Base-by-base conservation (phyloP, 805 yeast species). In the Cyberlindnera euphorbiiphila region DNA sequence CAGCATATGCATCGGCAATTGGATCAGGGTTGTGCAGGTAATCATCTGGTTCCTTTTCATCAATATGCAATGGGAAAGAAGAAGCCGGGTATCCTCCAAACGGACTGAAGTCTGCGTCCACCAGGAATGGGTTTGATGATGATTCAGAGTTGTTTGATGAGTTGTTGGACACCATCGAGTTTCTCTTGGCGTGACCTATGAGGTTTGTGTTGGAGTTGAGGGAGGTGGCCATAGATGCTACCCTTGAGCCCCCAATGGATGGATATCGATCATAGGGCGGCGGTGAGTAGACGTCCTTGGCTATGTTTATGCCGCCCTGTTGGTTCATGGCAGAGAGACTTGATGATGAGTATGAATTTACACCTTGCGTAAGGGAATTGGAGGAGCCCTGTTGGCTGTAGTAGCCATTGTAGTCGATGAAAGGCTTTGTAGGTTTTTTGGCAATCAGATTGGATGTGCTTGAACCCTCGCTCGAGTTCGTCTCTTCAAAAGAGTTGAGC, bases 21-120 rank as follows among this genome's bases (percentile, higher is more conserved):
- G 96, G 96, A 60, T 91, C 96, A 2, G 98, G 98, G 62, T 91
- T 93, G 62, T 91, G 98, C 48, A 93, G 60, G 56, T 86, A 89
- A 61, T 91, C 98, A 64, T 91, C 98, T 9, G 85, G 82, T 62
- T 91, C 98, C 62, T 86, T 86, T 51, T 91, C 98, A 42, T 91
- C 96, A 46, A 93, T 78, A 50, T 76, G 81, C 40, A 91, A 66
- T 1, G 98, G 98, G 65, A 91, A 91, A 5, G 87, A 79, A 13
- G 88, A 71, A 8, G 96, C 94, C 1, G 98, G 98, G 61, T 85
- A 91, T 12, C 98, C 98, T 35, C 98, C 98, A 64, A 91, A 91
- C 3, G 98, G 98, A 32, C 85, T 77, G 48, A 80, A 79, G 53
- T 83, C 93, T 16, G 79, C 72, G 52, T 71, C 79, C 27, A 66